Evolutionary conservation across 371 early-diverging fungal species (phyloP).

Genomic region (Mucor sp.): DNA sequence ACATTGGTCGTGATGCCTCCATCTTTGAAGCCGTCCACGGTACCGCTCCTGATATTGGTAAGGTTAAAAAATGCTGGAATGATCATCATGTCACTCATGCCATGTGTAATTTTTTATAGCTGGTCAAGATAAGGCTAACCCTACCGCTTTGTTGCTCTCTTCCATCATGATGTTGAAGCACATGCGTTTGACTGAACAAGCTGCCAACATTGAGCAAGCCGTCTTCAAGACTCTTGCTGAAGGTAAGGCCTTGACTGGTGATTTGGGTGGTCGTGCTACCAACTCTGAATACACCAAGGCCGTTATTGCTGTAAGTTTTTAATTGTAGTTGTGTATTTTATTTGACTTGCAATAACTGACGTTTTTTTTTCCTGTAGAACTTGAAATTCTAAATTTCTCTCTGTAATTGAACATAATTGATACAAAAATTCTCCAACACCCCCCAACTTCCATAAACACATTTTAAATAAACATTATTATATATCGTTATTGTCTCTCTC

Average conservation of each 20-base stretch:
- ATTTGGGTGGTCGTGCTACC: constrained; percentile 92
- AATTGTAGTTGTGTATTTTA: not conserved
- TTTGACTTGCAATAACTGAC: not conserved
- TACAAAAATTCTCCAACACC: not conserved
- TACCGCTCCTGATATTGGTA: constrained; percentile 94
- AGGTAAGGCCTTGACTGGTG: constrained; percentile 89
- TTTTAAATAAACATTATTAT: not conserved
- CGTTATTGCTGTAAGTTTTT: constrained; percentile 59
- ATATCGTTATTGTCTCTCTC: not conserved
- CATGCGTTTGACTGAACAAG: constrained; percentile 83
- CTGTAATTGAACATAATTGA: not conserved
- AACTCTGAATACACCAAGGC: constrained; percentile 92
- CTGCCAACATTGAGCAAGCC: constrained; percentile 86
- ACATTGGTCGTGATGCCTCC: constrained; percentile 96
- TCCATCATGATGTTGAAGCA: constrained; percentile 98
- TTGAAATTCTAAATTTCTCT: constrained; percentile 5
- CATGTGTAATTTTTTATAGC: not conserved
- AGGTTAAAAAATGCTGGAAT: no score
- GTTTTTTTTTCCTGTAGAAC: not conserved
- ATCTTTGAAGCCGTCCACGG: constrained; percentile 99
- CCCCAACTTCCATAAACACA: not conserved
- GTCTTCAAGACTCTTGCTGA: constrained; percentile 94
- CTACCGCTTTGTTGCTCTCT: constrained; percentile 68
- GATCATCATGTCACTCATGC: no score
- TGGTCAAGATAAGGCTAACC: constrained; percentile 82